These are phyloP conservation scores for Zhuliangozyma parablackwelliae DNA, from an alignment of 1,139 yeast genomes.

Conservation along the genomic window DNA sequence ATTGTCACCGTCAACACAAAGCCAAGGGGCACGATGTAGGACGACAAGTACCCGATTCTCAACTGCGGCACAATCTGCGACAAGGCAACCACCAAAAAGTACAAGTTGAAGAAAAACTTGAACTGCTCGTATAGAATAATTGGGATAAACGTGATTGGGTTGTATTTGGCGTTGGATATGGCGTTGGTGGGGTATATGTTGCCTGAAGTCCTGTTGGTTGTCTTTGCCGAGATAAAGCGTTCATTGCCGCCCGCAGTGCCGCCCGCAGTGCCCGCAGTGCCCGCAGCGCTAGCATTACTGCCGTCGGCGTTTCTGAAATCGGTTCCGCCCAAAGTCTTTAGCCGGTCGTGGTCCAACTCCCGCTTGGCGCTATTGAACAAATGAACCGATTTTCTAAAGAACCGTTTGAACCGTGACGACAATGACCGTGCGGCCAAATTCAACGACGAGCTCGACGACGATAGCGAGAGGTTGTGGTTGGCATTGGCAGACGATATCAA, in stretches of 20 bases:
- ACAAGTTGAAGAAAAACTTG: conserved; percentile 91
- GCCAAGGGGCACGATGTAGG: conserved; percentile 89
- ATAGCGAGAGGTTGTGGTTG: conserved; percentile 15
- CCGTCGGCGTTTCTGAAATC: conserved; percentile 8
- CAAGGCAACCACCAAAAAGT: conserved; percentile 86
- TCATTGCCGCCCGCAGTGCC: conserved; percentile 13
- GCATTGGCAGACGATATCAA: conserved; percentile 17
- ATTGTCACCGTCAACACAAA: conserved; percentile 90
- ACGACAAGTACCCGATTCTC: conserved; percentile 87
- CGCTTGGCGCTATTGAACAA: conserved; percentile 23
- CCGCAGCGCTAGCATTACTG: background rate
- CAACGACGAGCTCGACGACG: conserved; percentile 19
- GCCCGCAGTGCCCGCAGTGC: background rate
- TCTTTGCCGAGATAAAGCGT: conserved; percentile 36
- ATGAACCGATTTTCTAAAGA: conserved; percentile 13
- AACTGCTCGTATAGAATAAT: conserved; percentile 89
- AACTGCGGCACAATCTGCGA: conserved; percentile 91
- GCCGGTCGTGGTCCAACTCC: conserved; percentile 24
- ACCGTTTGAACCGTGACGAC: conserved; percentile 12
- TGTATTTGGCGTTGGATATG: conserved; percentile 90
- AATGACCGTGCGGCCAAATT: conserved; percentile 13
- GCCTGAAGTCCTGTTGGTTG: conserved; percentile 17
- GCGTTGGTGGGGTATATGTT: conserved; percentile 66
- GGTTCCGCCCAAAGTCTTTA: conserved; percentile 12
- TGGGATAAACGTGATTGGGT: conserved; percentile 84